A percentile compares a stretch with the other conserved stretches of the same genome.
Conservation (phyloP, 768 basidiomycete species). For the Leccinum subgranulosum region DNA sequence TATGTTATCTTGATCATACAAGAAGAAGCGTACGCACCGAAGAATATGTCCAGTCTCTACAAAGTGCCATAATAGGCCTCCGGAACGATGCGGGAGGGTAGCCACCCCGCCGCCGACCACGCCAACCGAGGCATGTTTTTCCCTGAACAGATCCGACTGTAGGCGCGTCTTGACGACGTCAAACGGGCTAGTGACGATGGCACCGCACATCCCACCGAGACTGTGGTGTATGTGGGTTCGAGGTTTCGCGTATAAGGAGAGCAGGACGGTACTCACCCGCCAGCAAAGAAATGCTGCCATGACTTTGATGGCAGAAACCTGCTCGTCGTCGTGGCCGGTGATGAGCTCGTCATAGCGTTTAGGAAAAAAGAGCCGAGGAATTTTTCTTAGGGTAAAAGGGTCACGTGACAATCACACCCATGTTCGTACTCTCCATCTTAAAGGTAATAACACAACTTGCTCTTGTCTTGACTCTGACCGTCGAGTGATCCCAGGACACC, state of each 20-base stretch:
- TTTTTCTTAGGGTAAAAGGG: constrained; percentile 1
- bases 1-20: neutral
- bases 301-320: constrained; percentile 65
- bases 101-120: constrained; percentile 32
- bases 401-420: constrained; percentile 23
- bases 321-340: constrained; percentile 2
- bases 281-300: constrained; percentile 82
- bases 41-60: constrained; percentile 92
- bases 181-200: constrained; percentile 94
- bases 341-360: constrained; percentile 14
- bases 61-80: constrained; percentile 82
- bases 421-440: constrained; percentile 48
- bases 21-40: constrained; percentile 44
- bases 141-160: constrained; percentile 82
- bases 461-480: neutral
- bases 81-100: constrained; percentile 32
- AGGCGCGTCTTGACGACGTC: constrained; percentile 98
- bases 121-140: constrained; percentile 36
- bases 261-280: constrained; percentile 58
- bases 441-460: constrained; percentile 27
- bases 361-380: neutral
- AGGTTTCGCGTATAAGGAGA: neutral
- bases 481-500: constrained; percentile 61
- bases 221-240: constrained; percentile 46
- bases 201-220: constrained; percentile 96